Percentiles rank a stretch among this genome's conserved stretches.
These are phyloP conservation scores for Pugionium cornutum DNA, from an alignment of 345 rosid genomes.

Conservation along the genomic window DNA sequence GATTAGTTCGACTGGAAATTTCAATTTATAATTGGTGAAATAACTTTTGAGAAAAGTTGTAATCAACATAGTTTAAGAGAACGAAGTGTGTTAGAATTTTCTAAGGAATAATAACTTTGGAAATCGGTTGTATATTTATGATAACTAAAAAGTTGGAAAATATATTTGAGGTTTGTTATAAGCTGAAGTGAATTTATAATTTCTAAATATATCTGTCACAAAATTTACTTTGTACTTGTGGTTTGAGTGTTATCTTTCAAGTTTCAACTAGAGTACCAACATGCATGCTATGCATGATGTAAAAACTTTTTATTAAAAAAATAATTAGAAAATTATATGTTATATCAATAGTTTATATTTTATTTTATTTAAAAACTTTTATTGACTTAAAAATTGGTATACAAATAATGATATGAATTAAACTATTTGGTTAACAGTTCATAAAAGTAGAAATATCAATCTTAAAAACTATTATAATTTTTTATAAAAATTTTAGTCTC, in stretches of 20 bases:
- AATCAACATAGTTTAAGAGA: background rate
- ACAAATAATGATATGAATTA: too few relatives aligned
- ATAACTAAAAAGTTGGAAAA: background rate
- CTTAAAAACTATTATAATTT: too few relatives aligned
- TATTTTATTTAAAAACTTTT: too few relatives aligned
- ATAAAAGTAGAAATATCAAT: too few relatives aligned
- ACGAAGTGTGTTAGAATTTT: background rate
- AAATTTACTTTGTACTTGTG: background rate
- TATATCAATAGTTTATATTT: too few relatives aligned
- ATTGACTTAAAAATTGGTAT: too few relatives aligned
- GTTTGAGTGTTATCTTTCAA: background rate
- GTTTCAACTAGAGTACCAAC: too few relatives aligned
- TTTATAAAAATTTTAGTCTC: too few relatives aligned
- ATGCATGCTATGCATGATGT: too few relatives aligned
- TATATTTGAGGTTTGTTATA: background rate
- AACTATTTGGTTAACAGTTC: too few relatives aligned
- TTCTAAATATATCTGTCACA: background rate
- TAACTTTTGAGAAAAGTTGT: background rate
- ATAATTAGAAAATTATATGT: too few relatives aligned
- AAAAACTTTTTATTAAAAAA: too few relatives aligned
- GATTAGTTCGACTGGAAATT: conserved; percentile 14
- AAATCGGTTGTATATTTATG: background rate
- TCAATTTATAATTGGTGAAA: background rate
- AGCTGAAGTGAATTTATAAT: background rate
- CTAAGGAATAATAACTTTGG: background rate